Conservation (phyloP, 371 early-diverging fungal species). For the Syncephalastrum monosporum region DNA sequence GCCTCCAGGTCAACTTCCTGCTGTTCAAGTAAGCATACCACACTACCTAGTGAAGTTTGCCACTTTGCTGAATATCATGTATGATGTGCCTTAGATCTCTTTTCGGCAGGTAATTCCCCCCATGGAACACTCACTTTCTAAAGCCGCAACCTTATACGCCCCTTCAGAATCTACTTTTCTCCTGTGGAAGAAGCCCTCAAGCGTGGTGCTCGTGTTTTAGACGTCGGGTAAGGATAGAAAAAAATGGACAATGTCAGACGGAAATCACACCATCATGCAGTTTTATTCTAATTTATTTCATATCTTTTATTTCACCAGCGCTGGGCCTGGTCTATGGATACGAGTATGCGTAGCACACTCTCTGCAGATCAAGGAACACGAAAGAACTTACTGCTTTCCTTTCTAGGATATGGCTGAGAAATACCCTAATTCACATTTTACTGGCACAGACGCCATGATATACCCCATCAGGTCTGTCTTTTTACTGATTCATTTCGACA, state of each 20-base stretch:
- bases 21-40: conserved; percentile 21
- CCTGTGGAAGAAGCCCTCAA: conserved; percentile 22
- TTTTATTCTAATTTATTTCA: not conserved
- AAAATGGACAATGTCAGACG: not conserved
- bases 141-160: not conserved
- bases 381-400: not conserved
- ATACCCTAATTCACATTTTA: conserved; percentile 43
- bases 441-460: conserved; percentile 33
- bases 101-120: conserved; percentile 1
- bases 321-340: conserved; percentile 42
- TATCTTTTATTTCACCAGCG: conserved; percentile 6
- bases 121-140: not conserved
- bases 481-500: not conserved
- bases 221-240: conserved; percentile 21
- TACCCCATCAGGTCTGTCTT: conserved; percentile 32
- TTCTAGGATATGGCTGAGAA: conserved; percentile 35
- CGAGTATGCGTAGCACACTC: conserved; percentile 13
- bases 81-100: conserved; percentile 2
- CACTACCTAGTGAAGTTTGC: not conserved
- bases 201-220: conserved; percentile 25
- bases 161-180: conserved; percentile 16
- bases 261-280: too few relatives aligned
- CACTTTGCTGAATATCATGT: not conserved
- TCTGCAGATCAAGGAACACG: not conserved
- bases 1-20: conserved; percentile 35